Percentiles rank a stretch among this genome's conserved stretches.
Conservation (phyloP, 805 yeast genomes). For the Saturnispora silvae region DNA sequence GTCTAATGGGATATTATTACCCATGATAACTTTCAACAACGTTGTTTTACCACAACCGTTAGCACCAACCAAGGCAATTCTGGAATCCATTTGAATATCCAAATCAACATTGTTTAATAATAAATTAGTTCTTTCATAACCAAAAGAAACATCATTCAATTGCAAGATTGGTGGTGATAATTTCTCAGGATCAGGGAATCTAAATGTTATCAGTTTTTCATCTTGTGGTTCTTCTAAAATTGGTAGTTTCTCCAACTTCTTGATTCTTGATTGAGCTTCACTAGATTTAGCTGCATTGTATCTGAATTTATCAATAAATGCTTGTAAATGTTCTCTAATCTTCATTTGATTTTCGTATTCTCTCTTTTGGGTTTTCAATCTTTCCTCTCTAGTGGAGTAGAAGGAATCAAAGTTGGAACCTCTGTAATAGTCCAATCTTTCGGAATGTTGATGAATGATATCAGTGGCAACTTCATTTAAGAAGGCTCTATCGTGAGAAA, state of each 20-base stretch:
- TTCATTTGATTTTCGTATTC: slow-evolving; percentile 99
- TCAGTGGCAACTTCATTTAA: slow-evolving; percentile 97
- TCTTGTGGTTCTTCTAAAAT: slow-evolving; percentile 89
- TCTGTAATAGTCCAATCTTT: slow-evolving; percentile 89
- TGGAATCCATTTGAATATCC: slow-evolving; percentile 85
- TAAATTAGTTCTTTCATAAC: slow-evolving; percentile 58
- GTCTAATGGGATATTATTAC: slow-evolving; percentile 56
- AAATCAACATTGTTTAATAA: slow-evolving; percentile 70
- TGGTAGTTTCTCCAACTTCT: slow-evolving; percentile 91
- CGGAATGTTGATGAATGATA: slow-evolving; percentile 95
- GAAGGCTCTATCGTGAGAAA: slow-evolving; percentile 96
- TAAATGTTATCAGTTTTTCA: slow-evolving; percentile 73
- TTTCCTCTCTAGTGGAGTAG: slow-evolving; percentile 88
- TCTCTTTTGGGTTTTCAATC: slow-evolving; percentile 83
- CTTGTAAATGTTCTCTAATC: slow-evolving; percentile 83
- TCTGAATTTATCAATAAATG: slow-evolving; percentile 90
- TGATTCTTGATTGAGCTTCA: slow-evolving; percentile 97
- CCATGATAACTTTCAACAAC: slow-evolving; percentile 76
- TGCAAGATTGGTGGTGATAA: slow-evolving; percentile 90
- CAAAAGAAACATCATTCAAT: slow-evolving; percentile 76
- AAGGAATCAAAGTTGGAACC: slow-evolving; percentile 91
- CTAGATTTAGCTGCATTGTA: slow-evolving; percentile 96
- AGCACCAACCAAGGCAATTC: slow-evolving; percentile 97
- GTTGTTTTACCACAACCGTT: slow-evolving; percentile 99
- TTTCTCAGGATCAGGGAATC: slow-evolving; percentile 90